Evolutionary conservation across 306 rosid species (phyloP).

Genomic region (Albizia julibrissin): DNA sequence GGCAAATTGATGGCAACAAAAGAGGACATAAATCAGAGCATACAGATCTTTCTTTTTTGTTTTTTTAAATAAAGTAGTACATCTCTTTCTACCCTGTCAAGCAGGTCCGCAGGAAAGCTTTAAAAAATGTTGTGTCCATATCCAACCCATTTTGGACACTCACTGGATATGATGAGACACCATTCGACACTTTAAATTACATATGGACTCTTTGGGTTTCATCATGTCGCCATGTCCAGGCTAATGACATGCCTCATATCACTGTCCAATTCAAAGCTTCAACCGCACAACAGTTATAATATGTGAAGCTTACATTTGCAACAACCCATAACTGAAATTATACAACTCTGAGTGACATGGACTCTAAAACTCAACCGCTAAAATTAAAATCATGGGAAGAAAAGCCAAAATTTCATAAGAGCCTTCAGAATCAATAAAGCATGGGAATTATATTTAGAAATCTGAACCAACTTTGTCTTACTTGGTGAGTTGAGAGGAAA

Average conservation of each 20-base stretch:
- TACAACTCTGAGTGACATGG: constrained; percentile 11
- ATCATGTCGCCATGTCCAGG: neutral
- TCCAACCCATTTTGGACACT: neutral
- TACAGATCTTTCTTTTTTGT: neutral
- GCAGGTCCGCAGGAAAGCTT: neutral
- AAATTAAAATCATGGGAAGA: constrained; percentile 1
- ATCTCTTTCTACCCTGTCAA: neutral
- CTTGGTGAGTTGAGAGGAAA: constrained; percentile 96
- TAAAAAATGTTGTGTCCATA: neutral
- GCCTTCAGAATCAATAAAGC: constrained; percentile 28
- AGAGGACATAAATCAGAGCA: neutral
- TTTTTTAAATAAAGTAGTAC: neutral
- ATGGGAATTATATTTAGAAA: neutral
- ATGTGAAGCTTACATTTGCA: neutral
- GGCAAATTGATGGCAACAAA: constrained; percentile 2
- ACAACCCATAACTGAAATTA: neutral
- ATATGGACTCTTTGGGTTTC: neutral
- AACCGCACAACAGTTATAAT: neutral
- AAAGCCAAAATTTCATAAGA: constrained; percentile 4
- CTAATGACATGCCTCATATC: neutral
- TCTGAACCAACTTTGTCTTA: constrained; percentile 43
- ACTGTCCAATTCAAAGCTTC: neutral
- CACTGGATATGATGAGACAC: neutral
- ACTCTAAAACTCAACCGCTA: neutral
- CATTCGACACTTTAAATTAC: neutral